Base-by-base conservation (phyloP, 1,139 yeast species). In the Yueomyces sp. region DNA sequence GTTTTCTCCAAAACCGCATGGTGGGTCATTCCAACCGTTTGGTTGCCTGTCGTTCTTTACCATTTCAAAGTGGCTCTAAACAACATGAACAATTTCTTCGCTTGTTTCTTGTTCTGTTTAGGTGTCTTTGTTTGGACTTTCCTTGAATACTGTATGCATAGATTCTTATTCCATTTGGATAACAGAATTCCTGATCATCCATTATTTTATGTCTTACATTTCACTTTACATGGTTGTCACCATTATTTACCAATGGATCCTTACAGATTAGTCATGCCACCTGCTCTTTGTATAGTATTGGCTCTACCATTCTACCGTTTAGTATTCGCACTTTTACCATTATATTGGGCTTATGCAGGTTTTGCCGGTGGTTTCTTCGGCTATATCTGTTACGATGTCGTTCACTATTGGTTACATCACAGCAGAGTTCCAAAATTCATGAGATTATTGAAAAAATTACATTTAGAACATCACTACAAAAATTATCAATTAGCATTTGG, bases 241-340 rank as follows among this genome's bases (percentile, higher is more conserved):
- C 99, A 91, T 63, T 91, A 86, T 64, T 72, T 91, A 54, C 99
- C 99, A 48, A 91, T 93, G 98, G 99, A 91, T 66, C 76, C 76
- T 46, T 71, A 78, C 63, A 78, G 99, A 60, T 74, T 91, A 59
- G 99, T 91, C 39, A 81, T 91, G 81, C 99, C 99, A 4, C 99
- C 99, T 39, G 70, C 96, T 0, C 68, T 91, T 57, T 80, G 89
- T 53, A 49, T 74, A 29, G 66, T 68, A 2, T 57, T 81, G 40
- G 69, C 78, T 44, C 66, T 66, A 19, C 91, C 91, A 37, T 65
- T 81, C 55, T 78, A 76, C 61, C 70, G 65, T 48, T 60, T 76
- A 41, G 82, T 81, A 29, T 81, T 78, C 51, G 55, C 67, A 7
- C 48, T 79, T 6, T 67, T 81, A 52, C 85, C 87, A 42, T 64